Evolutionary conservation across 305 asterid genomes (phyloP).

Genomic region (Coffea humblotiana): DNA sequence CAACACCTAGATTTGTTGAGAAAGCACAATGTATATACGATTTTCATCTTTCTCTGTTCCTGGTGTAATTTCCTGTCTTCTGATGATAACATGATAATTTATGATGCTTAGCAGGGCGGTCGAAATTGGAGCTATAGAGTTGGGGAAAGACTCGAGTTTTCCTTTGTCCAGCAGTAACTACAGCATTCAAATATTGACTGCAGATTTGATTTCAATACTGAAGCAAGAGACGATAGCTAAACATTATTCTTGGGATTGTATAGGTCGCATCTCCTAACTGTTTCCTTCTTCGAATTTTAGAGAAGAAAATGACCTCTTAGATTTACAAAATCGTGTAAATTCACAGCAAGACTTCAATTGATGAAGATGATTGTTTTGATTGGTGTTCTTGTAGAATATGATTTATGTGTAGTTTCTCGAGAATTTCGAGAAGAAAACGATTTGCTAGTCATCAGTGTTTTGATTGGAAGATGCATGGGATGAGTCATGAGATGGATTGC

Average conservation of each 20-base stretch:
- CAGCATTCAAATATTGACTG: slow-evolving; percentile 32
- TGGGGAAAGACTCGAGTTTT: slow-evolving; percentile 13
- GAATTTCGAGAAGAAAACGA: background rate
- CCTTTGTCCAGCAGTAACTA: slow-evolving; percentile 27
- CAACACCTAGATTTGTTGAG: background rate
- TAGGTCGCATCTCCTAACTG: slow-evolving; percentile 57
- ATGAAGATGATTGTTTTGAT: slow-evolving; percentile 38
- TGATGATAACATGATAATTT: background rate
- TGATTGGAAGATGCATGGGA: background rate
- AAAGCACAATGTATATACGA: background rate
- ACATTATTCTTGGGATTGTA: slow-evolving; percentile 46
- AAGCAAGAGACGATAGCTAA: slow-evolving; percentile 29
- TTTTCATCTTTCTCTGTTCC: slow-evolving; percentile 1
- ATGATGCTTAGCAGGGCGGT: slow-evolving; percentile 39
- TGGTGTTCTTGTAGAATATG: slow-evolving; percentile 27
- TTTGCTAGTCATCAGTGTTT: slow-evolving; percentile 7
- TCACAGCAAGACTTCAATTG: slow-evolving; percentile 32
- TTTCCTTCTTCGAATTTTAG: slow-evolving; percentile 77
- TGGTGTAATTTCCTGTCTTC: background rate
- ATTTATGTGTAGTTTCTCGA: slow-evolving; percentile 20
- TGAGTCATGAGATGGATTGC: background rate
- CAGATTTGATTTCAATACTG: slow-evolving; percentile 31
- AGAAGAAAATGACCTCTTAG: slow-evolving; percentile 61
- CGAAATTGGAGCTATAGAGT: slow-evolving; percentile 51
- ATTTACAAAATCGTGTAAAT: slow-evolving; percentile 34